Conservation (phyloP, 176 grass and related monocot genomes). For the Saccharum spontaneum region DNA sequence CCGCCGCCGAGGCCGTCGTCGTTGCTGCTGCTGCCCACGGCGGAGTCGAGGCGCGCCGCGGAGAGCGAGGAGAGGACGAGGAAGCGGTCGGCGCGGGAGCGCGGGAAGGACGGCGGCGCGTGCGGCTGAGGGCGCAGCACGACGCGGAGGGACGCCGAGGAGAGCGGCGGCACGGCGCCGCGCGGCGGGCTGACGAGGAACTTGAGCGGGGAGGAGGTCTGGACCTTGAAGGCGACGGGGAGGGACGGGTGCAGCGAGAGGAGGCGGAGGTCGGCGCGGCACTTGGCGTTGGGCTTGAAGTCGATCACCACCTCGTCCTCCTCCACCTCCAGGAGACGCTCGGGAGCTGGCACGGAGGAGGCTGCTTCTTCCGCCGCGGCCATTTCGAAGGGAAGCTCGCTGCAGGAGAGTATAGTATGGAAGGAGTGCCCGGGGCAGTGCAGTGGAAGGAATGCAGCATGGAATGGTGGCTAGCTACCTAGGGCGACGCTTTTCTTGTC, state of each 20-base stretch:
- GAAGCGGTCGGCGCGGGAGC: conserved; percentile 84
- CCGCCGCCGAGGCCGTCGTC: not conserved
- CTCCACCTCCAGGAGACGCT: conserved; percentile 58
- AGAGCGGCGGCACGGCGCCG: conserved; percentile 68
- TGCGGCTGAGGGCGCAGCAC: conserved; percentile 78
- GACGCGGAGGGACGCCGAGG: conserved; percentile 62
- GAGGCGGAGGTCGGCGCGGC: conserved; percentile 73
- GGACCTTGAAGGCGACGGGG: conserved; percentile 83
- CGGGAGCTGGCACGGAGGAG: not conserved
- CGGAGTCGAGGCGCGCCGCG: conserved; percentile 36
- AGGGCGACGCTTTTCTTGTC: conserved; percentile 43
- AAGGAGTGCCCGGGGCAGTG: not conserved
- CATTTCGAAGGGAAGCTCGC: conserved; percentile 13
- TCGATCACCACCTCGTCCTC: conserved; percentile 77
- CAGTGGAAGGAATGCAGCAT: conserved; percentile 11
- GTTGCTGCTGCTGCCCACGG: not conserved
- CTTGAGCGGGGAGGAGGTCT: conserved; percentile 87
- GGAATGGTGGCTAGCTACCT: conserved; percentile 30
- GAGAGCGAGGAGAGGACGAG: conserved; percentile 84
- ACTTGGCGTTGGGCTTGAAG: conserved; percentile 76
- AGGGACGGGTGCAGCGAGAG: conserved; percentile 58
- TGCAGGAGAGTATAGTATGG: not conserved
- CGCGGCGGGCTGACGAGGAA: conserved; percentile 91
- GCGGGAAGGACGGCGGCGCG: conserved; percentile 65
- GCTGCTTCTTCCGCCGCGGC: conserved; percentile 9